Evolutionary conservation across 768 basidiomycete genomes (phyloP), one percentile per base, ranked within the genome.

Genomic region (Vishniacozyma victoriae): DNA sequence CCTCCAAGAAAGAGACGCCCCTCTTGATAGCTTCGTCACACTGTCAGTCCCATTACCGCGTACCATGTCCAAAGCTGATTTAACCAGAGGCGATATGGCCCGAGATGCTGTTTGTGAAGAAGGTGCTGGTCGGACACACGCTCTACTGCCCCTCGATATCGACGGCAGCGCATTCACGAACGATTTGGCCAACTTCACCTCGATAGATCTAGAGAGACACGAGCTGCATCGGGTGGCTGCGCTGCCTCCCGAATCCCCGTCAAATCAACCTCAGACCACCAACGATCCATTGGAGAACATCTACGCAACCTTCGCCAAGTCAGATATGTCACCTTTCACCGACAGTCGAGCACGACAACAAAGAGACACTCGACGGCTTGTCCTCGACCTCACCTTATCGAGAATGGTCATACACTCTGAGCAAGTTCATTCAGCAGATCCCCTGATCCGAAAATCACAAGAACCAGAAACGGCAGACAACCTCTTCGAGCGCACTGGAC

Each of bases 1-100:
- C 39, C 26, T 58, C 19, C 25, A 54, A 16, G 64, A 66, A 35
- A n/a, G 55, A 1, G 64, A 66, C 12, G 64, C 64, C 1, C 64
- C 64, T 7, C 48, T 60, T 5, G 60, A 62, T 18, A 46, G 57
- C 23, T 43, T 57, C 5, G 51, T 62, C 45, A 66, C 64, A 16
- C 53, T 50, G 64, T 66, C 15, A 50, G 57, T 49, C 2, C 12
- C 20, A 14, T 16, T 9, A 37, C 19, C 11, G 6, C 6, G 40
- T 7, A 25, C 20, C 12, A 35, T 14, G 14, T 31, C 24, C 18
- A 11, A 18, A 20, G 16, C 24, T 27, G 16, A 12, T 20, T 35
- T 16, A 22, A 13, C 4, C 38, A 61, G 59, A 5, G 48, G 36
- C 31, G 59, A 61, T 35, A 49, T 61, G 4, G 59, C 55, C 39